Evolutionary conservation across 768 basidiomycete species (phyloP).

Genomic region (Dentipellis fragilis): DNA sequence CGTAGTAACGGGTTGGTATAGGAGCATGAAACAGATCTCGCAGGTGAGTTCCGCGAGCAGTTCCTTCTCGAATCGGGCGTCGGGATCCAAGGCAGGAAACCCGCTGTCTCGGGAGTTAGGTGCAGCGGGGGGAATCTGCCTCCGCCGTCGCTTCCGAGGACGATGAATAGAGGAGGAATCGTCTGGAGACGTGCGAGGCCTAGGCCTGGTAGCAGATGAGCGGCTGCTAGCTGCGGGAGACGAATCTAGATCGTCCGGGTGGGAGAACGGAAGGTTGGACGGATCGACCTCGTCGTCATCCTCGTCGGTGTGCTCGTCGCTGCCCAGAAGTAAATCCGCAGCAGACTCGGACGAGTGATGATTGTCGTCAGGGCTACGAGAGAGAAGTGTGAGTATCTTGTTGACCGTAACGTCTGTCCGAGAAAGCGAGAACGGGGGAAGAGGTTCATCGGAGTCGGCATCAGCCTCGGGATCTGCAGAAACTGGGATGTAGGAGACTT

Average conservation of each 20-base stretch:
- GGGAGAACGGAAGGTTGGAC: constrained; percentile 3
- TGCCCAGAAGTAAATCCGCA: background rate
- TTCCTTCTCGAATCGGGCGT: constrained; percentile 45
- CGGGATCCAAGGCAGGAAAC: constrained; percentile 17
- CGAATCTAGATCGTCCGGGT: background rate
- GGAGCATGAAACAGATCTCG: constrained; percentile 81
- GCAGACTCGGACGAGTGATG: too few species aligned
- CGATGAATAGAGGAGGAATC: constrained; percentile 16
- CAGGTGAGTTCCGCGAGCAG: constrained; percentile 69
- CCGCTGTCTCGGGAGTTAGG: constrained; percentile 11
- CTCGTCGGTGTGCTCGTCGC: background rate
- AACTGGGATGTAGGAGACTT: constrained; percentile 25
- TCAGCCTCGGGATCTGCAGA: constrained; percentile 10
- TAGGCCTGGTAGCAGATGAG: constrained; percentile 16
- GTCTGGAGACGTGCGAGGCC: constrained; percentile 5
- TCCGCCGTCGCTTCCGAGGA: constrained; percentile 19
- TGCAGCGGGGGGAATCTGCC: constrained; percentile 18
- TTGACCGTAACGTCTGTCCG: constrained; percentile 46
- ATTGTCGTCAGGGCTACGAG: too few species aligned
- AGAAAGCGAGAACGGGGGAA: background rate
- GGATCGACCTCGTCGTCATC: background rate
- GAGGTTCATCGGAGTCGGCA: constrained; percentile 5
- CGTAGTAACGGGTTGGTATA: constrained; percentile 83
- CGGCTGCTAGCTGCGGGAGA: constrained; percentile 20
- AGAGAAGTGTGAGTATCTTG: constrained; percentile 31